Base-by-base conservation (phyloP, 768 basidiomycete genomes). In the Krasilnikovozyma curviuscula region DNA sequence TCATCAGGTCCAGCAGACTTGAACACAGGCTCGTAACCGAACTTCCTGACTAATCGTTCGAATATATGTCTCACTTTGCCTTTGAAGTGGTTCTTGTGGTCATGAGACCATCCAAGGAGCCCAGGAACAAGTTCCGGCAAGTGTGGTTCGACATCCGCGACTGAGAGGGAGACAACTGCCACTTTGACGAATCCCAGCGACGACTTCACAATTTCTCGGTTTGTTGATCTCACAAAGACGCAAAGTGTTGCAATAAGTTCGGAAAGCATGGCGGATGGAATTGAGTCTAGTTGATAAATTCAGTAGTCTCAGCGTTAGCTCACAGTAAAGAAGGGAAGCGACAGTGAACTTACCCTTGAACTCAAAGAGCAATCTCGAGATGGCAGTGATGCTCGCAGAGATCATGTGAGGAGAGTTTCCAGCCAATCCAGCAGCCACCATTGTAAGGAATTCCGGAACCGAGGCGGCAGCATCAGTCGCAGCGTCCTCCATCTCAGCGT, bases 61-160 rank as follows among this genome's bases (percentile, higher is more conserved):
- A 97, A 89, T 55, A 97, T 88, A 63, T 97, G 89, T 37, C 85
- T 77, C 21, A 93, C 86, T 68, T 95, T 95, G 42, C 74, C 70
- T 65, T 97, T 97, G 76, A 98, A 97, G 61, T 95, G 93, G 59
- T 97, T 97, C 63, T 91, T 91, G 67, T 97, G 91, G 60, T 95
- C 89, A 60, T 93, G 86, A 5, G 85, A 84, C 86, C 93, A 91
- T 39, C 71, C 71, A 29, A 97, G 69, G 12, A 98, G 71, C 0
- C 79, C 81, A 1, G 85, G 83, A 0, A 97, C 83, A 21, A 97
- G 70, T 21, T 70, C 70, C 23, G 71, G 69, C 8, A 98, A 70
- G 56, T 89, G 78, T 0, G 81, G 81, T n/a, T 72, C 73, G 38
- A 93, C 68, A 50, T 83, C 64, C 3, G 79, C 73, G 0, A 69